Conservation (phyloP, 2,329 filamentous ascomycete species). For the Plenodomus tracheiphilus region DNA sequence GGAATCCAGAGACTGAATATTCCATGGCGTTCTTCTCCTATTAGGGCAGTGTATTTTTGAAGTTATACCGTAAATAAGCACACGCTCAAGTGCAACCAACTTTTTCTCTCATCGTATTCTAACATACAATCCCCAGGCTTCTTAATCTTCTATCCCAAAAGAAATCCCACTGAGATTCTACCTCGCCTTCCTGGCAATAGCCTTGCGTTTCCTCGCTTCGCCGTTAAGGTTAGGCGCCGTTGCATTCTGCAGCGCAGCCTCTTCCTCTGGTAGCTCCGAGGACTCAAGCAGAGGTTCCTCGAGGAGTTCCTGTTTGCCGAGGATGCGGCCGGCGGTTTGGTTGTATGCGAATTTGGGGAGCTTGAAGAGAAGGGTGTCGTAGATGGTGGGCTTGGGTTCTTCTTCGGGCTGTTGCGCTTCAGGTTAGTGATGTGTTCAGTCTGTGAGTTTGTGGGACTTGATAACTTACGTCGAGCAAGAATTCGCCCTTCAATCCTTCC, state of each 20-base stretch:
- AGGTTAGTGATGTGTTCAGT: constrained; percentile 20
- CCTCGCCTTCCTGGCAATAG: constrained; percentile 32
- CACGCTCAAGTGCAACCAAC: too few relatives aligned
- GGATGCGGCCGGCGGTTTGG: constrained; percentile 48
- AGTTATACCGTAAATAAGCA: too few relatives aligned
- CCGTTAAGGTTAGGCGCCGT: constrained; percentile 50
- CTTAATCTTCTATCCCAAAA: too few relatives aligned
- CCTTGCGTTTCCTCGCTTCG: constrained; percentile 49
- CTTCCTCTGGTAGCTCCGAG: constrained; percentile 43
- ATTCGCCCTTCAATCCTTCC: constrained; percentile 81
- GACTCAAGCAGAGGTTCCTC: constrained; percentile 42
- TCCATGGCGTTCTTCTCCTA: too few relatives aligned
- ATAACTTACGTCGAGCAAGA: constrained; percentile 78
- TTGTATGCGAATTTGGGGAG: constrained; percentile 75
- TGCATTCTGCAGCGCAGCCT: constrained; percentile 48
- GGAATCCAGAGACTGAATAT: too few relatives aligned
- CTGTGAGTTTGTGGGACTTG: neutral
- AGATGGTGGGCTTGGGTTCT: constrained; percentile 74
- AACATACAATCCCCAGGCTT: too few relatives aligned
- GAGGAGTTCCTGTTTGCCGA: constrained; percentile 44
- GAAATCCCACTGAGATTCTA: constrained; percentile 15
- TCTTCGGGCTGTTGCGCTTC: constrained; percentile 69
- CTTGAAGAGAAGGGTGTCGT: constrained; percentile 79
- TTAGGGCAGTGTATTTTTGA: too few relatives aligned
- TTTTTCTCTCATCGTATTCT: too few relatives aligned